Evolutionary conservation across 805 yeast species (phyloP).

Genomic region (Kazachstania psychrophila): DNA sequence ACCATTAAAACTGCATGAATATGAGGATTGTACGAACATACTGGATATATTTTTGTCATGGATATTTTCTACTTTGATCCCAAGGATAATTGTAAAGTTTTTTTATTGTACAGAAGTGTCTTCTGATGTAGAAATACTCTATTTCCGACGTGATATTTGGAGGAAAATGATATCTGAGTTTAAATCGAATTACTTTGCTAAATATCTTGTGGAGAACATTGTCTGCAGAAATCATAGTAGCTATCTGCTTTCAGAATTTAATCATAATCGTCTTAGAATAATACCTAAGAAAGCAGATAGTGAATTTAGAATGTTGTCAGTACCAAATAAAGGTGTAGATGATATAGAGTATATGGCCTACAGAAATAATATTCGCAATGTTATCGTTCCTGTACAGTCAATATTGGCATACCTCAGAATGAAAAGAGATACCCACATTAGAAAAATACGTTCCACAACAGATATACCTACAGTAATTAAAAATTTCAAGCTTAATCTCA

Average conservation of each 20-base stretch:
- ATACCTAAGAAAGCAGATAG: constrained; percentile 45
- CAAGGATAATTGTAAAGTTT: constrained; percentile 39
- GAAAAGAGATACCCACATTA: constrained; percentile 18
- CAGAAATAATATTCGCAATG: constrained; percentile 29
- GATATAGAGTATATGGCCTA: constrained; percentile 30
- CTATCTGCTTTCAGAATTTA: constrained; percentile 13
- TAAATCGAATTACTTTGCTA: constrained; percentile 34
- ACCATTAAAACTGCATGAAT: constrained; percentile 36
- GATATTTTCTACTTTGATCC: constrained; percentile 43
- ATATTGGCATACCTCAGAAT: constrained; percentile 31
- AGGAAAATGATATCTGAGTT: constrained; percentile 33
- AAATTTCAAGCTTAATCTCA: constrained; percentile 30
- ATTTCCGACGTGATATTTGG: constrained; percentile 58
- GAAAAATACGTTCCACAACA: constrained; percentile 34
- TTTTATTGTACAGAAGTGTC: constrained; percentile 63
- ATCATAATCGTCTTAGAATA: constrained; percentile 38
- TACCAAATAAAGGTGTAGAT: constrained; percentile 38
- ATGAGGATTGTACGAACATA: constrained; percentile 29
- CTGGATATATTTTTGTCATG: constrained; percentile 43
- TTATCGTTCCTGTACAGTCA: constrained; percentile 37
- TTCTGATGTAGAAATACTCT: constrained; percentile 33
- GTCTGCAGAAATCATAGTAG: constrained; percentile 17
- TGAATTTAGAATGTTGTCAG: constrained; percentile 52
- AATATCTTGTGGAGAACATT: constrained; percentile 27
- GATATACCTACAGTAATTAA: constrained; percentile 37